These are phyloP conservation scores for Talaromyces sp. DNA, from an alignment of 2,329 filamentous ascomycete species.

Conservation along the genomic window DNA sequence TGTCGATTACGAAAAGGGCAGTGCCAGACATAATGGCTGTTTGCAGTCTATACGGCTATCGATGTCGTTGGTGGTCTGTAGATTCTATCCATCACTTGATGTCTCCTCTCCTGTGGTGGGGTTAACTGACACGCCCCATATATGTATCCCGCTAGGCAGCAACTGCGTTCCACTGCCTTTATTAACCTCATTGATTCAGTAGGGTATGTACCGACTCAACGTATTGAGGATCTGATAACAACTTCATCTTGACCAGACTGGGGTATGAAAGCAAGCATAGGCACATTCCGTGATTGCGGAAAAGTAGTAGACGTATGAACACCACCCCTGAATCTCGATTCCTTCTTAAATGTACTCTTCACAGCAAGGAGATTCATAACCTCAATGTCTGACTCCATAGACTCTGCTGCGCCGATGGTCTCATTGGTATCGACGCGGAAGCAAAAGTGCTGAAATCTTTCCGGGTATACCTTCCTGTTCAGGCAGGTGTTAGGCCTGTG, in stretches of 20 bases:
- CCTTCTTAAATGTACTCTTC: neutral
- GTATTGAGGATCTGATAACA: neutral
- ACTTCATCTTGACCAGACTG: neutral
- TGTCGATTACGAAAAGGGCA: constrained; percentile 7
- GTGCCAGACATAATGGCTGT: neutral
- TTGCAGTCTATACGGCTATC: neutral
- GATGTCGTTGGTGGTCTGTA: too few species aligned
- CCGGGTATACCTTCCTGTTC: constrained; percentile 3
- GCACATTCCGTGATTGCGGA: neutral
- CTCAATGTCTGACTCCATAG: too few species aligned
- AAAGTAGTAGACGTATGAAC: neutral
- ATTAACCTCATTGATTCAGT: neutral
- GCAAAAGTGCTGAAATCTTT: neutral
- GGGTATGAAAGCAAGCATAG: neutral
- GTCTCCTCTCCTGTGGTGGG: too few species aligned
- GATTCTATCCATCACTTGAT: too few species aligned
- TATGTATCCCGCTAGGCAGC: neutral
- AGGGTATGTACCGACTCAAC: neutral
- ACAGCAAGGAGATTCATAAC: neutral
- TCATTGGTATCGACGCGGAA: neutral
- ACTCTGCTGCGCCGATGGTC: neutral
- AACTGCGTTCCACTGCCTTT: neutral
- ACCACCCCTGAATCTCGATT: neutral
- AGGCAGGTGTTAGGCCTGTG: neutral
- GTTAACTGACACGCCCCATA: too few species aligned